phyloP scores from a whole-genome alignment of 2,329 filamentous ascomycete species.

The Diaporthe australafricana region DNA sequence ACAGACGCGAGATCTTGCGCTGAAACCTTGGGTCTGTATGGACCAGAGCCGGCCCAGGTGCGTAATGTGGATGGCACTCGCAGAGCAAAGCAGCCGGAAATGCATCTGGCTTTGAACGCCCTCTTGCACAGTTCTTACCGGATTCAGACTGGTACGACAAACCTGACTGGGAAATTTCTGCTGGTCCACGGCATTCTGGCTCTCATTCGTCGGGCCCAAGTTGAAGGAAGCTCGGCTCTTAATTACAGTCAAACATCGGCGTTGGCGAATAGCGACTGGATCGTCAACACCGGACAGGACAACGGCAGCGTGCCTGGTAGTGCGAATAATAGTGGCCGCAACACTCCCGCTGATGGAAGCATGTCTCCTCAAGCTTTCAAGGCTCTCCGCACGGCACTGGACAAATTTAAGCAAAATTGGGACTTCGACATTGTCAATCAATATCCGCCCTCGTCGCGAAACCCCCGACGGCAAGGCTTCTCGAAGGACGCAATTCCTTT shows the following conservation, averaged over 20 bases:
- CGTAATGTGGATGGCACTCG: slow-evolving; percentile 73
- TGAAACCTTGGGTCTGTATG: slow-evolving; percentile 72
- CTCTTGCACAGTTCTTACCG: slow-evolving; percentile 69
- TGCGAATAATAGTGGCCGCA: slow-evolving; percentile 57
- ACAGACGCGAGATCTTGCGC: slow-evolving; percentile 69
- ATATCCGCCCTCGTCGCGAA: slow-evolving; percentile 65
- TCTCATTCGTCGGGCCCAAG: slow-evolving; percentile 63
- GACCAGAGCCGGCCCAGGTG: slow-evolving; percentile 63
- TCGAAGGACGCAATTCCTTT: slow-evolving; percentile 79
- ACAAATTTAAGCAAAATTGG: slow-evolving; percentile 80
- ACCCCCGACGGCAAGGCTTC: slow-evolving; percentile 73
- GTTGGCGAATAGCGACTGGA: slow-evolving; percentile 69
- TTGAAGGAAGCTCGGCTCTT: slow-evolving; percentile 52
- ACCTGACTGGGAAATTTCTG: slow-evolving; percentile 80
- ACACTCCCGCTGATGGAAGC: slow-evolving; percentile 57
- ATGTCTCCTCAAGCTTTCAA: slow-evolving; percentile 61
- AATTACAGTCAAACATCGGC: slow-evolving; percentile 63
- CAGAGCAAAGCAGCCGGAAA: slow-evolving; percentile 72
- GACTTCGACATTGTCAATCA: slow-evolving; percentile 76
- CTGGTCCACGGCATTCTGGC: slow-evolving; percentile 76
- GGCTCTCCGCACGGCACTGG: slow-evolving; percentile 66
- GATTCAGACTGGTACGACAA: slow-evolving; percentile 74
- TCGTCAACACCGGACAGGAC: slow-evolving; percentile 56
- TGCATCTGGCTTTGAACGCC: slow-evolving; percentile 70
- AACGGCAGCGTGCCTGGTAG: slow-evolving; percentile 54